Conservation (phyloP, 352 stramenopile genomes). For the Achlya hypogyna region DNA sequence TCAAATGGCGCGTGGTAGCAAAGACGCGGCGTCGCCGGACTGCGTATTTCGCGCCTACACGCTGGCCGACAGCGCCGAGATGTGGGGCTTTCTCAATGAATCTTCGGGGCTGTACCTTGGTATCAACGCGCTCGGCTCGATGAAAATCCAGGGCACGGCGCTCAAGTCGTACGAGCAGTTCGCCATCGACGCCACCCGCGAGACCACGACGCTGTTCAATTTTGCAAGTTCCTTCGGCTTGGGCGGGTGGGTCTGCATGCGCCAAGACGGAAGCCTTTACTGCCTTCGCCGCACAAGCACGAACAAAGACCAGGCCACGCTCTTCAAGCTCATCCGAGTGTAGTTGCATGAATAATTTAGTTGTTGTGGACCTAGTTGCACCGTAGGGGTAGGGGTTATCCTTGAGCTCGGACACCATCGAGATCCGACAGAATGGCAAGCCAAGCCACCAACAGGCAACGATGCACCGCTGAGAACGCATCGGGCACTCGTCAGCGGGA, state of each 20-base stretch:
- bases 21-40: constrained; percentile 46
- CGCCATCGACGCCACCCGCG: constrained; percentile 37
- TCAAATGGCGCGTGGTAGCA: constrained; percentile 25
- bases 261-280: constrained; percentile 28
- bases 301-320: constrained; percentile 48
- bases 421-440: no score
- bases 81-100: constrained; percentile 75
- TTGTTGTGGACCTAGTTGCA: no score
- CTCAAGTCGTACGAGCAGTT: constrained; percentile 76
- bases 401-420: no score
- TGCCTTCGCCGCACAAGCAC: constrained; percentile 50
- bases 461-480: no score
- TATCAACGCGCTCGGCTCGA: constrained; percentile 53
- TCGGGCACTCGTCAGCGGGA: no score
- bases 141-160: constrained; percentile 50
- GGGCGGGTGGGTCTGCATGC: constrained; percentile 45
- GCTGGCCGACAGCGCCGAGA: constrained; percentile 56
- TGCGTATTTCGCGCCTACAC: constrained; percentile 72
- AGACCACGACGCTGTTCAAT: constrained; percentile 47
- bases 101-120: constrained; percentile 54
- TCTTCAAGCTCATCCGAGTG: constrained; percentile 51
- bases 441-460: no score
- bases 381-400: no score
- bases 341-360: no score
- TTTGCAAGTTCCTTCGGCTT: constrained; percentile 64